A percentile compares a stretch with the other conserved stretches of the same genome.
Evolutionary conservation across 2,329 filamentous ascomycete genomes (phyloP).

Genomic region (Trichoderma endophyticum): DNA sequence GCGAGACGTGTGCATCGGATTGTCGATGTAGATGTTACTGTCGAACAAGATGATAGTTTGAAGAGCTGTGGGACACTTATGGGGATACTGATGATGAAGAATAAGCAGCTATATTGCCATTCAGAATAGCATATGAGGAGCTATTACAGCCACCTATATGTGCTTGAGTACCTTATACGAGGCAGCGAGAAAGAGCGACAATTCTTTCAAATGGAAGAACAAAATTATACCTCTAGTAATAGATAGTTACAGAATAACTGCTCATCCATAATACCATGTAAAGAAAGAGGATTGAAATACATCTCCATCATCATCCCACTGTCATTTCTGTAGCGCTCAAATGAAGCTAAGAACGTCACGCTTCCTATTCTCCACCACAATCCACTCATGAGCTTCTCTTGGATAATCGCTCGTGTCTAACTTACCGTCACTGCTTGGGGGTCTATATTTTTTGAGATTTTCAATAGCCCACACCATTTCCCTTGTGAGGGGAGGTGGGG

Average conservation of each 20-base stretch:
- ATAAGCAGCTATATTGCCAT: background rate
- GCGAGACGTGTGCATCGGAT: background rate
- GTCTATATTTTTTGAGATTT: slow-evolving; percentile 43
- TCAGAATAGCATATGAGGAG: background rate
- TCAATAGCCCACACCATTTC: slow-evolving; percentile 48
- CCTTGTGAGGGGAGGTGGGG: slow-evolving; percentile 43
- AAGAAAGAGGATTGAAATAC: background rate
- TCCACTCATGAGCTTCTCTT: background rate
- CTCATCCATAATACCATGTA: background rate
- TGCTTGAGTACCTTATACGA: background rate
- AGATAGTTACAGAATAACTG: background rate
- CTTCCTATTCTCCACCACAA: slow-evolving; percentile 5
- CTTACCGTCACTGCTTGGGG: background rate
- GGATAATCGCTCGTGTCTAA: background rate
- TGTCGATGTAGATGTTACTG: too few species aligned
- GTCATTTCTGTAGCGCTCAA: too few species aligned
- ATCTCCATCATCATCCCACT: background rate
- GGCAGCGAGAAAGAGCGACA: background rate
- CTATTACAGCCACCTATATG: background rate
- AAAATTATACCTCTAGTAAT: background rate
- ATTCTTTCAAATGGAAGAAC: background rate
- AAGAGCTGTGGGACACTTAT: background rate
- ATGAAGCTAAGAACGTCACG: slow-evolving; percentile 13
- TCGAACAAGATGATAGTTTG: too few species aligned
- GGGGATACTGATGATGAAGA: background rate